Evolutionary conservation across 345 rosid genomes (phyloP), one percentile per base, ranked within the genome.

Genomic region (Rhizophora apiculata): DNA sequence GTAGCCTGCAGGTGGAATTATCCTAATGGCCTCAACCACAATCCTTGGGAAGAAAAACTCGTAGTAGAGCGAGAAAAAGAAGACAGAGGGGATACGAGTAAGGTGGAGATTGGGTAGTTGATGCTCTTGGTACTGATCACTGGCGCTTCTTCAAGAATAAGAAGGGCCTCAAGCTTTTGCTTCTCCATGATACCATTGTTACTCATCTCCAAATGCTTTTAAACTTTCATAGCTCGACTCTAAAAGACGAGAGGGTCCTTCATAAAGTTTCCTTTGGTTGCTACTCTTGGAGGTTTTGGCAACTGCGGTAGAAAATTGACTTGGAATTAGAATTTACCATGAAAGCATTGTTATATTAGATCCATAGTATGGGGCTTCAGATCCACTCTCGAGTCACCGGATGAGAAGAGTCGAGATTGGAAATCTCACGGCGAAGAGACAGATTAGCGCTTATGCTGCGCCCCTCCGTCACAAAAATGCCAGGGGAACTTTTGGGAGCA

Each of bases 31-130:
- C 52, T 57, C 58, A 19, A 43, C 4, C 15, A 80, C 60, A n/a
- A 46, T 73, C 26, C n/a, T 34, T 37, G 72, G 78, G 43, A 80
- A 69, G 20, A 68, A n/a, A 20, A 58, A 24, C 49, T 78, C 80
- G 20, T 55, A 65, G 79, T 59, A 78, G 37, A 70, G 22, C 59
- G 27, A 46, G 74, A 71, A 70, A 68, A 61, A 69, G 18, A 64
- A 51, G 2, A 72, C 18, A 76, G 80, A n/a, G 76, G 13, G 18
- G 78, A 74, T 37, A 56, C 29, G 46, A 65, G 55, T 2, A 79
- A 13, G 46, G 36, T n/a, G 63, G 67, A 67, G 58, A 72, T 6
- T 53, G 64, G 24, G 64, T 69, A 63, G 37, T 56, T 27, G 74
- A 53, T 21, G 29, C 21, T 71, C 60, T 60, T 60, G 68, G 1